Evolutionary conservation across 257 asterid species (phyloP).

Genomic region (Salvia splendens): DNA sequence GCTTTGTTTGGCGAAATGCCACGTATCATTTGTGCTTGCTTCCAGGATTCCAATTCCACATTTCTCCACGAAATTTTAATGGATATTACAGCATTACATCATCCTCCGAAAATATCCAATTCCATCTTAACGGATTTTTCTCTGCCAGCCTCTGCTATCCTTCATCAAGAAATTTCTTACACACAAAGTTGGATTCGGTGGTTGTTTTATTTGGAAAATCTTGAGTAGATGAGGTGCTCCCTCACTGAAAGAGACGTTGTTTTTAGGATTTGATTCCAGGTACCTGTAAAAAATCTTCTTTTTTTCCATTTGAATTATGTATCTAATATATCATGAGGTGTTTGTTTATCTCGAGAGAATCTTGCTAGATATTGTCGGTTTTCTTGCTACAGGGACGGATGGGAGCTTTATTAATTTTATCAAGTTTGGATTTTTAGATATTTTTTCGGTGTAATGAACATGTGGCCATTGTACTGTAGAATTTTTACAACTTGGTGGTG

Average conservation of each 20-base stretch:
- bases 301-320: not conserved
- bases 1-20: conserved; percentile 32
- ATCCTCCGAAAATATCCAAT: conserved; percentile 34
- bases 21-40: conserved; percentile 17
- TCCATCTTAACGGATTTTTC: conserved; percentile 7
- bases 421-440: conserved; percentile 35
- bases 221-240: conserved; percentile 24
- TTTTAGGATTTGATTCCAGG: conserved; percentile 33
- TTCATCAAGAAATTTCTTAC: conserved; percentile 23
- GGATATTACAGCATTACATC: not conserved
- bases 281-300: not conserved
- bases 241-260: conserved; percentile 30
- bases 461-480: conserved; percentile 41
- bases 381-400: conserved; percentile 5
- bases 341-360: conserved; percentile 15
- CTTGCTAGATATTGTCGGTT: conserved; percentile 21
- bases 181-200: not conserved
- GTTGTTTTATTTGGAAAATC: conserved; percentile 13
- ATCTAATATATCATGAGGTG: conserved; percentile 14
- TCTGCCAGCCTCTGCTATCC: conserved; percentile 28
- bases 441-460: conserved; percentile 33
- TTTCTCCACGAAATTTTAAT: conserved; percentile 23
- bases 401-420: conserved; percentile 2
- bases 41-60: conserved; percentile 12
- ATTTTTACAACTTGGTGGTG: conserved; percentile 31